A percentile compares a stretch with the other conserved stretches of the same genome.
phyloP scores from a whole-genome alignment of 1,139 yeast genomes.

The Sugiyamaella paludigena region DNA sequence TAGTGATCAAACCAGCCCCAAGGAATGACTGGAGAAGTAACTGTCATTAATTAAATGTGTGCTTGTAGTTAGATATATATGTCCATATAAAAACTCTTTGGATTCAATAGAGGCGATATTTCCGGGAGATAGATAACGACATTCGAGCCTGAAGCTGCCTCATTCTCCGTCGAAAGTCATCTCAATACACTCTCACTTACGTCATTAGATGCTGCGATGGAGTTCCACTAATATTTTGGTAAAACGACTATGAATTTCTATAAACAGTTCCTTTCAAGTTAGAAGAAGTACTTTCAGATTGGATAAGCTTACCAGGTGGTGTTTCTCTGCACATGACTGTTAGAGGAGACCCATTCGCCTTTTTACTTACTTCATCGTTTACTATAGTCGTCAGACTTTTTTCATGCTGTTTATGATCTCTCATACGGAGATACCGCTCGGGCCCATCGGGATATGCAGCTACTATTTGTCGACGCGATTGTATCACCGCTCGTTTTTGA shows the following conservation, averaged over 20 bases:
- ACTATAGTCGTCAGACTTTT: slow-evolving; percentile 59
- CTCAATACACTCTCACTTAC: no score
- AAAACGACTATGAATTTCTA: slow-evolving; percentile 56
- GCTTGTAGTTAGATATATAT: no score
- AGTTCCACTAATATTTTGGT: slow-evolving; percentile 40
- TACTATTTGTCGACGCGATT: slow-evolving; percentile 25
- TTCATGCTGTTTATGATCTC: slow-evolving; percentile 49
- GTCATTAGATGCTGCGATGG: neutral
- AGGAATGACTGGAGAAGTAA: no score
- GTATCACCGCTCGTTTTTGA: slow-evolving; percentile 43
- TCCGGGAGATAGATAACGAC: no score
- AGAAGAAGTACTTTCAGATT: neutral
- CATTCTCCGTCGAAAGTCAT: no score
- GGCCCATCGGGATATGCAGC: slow-evolving; percentile 30
- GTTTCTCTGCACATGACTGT: slow-evolving; percentile 16
- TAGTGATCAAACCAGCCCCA: no score
- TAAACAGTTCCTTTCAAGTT: slow-evolving; percentile 44
- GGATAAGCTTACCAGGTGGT: no score
- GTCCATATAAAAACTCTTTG: no score
- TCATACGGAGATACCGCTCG: slow-evolving; percentile 54
- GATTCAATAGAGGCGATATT: no score
- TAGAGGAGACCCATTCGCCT: neutral
- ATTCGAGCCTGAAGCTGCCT: no score
- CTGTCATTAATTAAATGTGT: no score
- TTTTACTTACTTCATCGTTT: slow-evolving; percentile 43